Base-by-base conservation (phyloP, 1,139 yeast species). In the Taphrina flavorubra region DNA sequence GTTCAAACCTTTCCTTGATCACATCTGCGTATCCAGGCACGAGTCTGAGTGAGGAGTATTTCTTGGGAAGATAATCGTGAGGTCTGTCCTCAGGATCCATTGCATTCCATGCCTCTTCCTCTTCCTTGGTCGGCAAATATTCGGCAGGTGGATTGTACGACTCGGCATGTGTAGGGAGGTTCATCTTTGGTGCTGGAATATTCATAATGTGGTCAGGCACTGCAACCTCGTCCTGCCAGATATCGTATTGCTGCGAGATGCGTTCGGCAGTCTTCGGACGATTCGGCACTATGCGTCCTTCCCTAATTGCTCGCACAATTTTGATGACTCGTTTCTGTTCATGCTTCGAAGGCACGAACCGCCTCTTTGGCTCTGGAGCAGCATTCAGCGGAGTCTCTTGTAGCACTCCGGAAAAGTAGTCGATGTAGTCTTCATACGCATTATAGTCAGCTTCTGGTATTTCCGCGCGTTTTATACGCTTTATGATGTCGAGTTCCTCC, bases 131-230 rank as follows among this genome's bases (percentile, higher is more conserved):
- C 71, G 90, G 81, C 74, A 94, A 79, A 76, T 94, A 94, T 81
- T 94, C 99, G 77, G 85, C 97, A 14, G 99, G 99, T 58, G 99
- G 99, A 76, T 94, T 94, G 79, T 94, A 94, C 74, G 96, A 88
- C 80, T 94, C 97, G 74, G 92, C 99, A 77, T 95, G 87, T 0
- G 97, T 91, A 71, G 99, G 99, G 58, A 98, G 98, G 20, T 97
- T 87, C 75, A 92, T 76, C 78, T 94, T 94, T 51, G 99, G 99
- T 25, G 99, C 99, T 77, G 97, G 86, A 74, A 92, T 81, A 73
- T 86, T 91, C 97, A 92, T 92, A 53, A 92, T 82, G 79, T 92
- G 97, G 72, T 87, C 89, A 67, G 79, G 78, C 80, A 79, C 53
- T 80, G 79, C 51, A 46, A 65, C 56, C 70, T 79, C 80, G 72